Conservation (phyloP, 2,329 filamentous ascomycete genomes). For the Thermoascus crustaceus region DNA sequence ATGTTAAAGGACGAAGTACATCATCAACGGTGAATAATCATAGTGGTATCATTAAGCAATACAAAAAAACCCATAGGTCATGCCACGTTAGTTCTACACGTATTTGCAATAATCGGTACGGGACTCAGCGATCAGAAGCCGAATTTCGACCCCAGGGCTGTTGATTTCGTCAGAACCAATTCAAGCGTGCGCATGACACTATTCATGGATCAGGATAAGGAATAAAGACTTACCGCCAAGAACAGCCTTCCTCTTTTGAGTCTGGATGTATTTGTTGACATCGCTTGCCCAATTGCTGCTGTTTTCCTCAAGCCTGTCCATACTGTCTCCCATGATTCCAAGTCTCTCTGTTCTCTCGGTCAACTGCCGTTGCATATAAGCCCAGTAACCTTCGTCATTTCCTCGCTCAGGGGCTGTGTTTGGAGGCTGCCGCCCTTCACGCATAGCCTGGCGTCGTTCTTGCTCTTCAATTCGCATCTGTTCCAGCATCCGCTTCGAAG, state of each 20-base stretch:
- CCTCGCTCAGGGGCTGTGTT: slow-evolving; percentile 17
- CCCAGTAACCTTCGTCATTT: slow-evolving; percentile 59
- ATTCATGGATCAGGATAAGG: not conserved
- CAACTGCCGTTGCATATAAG: slow-evolving; percentile 78
- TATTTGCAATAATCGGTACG: too few relatives aligned
- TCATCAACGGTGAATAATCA: too few relatives aligned
- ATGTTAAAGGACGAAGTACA: too few relatives aligned
- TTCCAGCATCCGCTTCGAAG: slow-evolving; percentile 78
- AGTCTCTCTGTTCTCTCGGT: slow-evolving; percentile 87
- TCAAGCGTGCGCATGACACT: not conserved
- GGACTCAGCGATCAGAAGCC: slow-evolving; percentile 8
- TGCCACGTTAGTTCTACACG: too few relatives aligned
- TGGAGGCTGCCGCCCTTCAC: slow-evolving; percentile 29
- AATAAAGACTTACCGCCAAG: slow-evolving; percentile 51
- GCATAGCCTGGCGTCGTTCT: slow-evolving; percentile 34
- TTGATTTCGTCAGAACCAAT: not conserved
- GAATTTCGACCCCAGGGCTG: slow-evolving; percentile 11
- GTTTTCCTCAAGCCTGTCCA: slow-evolving; percentile 73
- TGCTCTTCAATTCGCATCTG: slow-evolving; percentile 69
- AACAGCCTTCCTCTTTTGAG: slow-evolving; percentile 80
- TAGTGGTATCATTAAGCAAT: too few relatives aligned
- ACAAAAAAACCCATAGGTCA: too few relatives aligned
- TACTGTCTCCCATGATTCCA: slow-evolving; percentile 70
- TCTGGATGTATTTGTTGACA: slow-evolving; percentile 74
- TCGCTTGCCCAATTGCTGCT: slow-evolving; percentile 80